Conservation (phyloP, 208 protist genomes). For the Trypanosoma avium region DNA sequence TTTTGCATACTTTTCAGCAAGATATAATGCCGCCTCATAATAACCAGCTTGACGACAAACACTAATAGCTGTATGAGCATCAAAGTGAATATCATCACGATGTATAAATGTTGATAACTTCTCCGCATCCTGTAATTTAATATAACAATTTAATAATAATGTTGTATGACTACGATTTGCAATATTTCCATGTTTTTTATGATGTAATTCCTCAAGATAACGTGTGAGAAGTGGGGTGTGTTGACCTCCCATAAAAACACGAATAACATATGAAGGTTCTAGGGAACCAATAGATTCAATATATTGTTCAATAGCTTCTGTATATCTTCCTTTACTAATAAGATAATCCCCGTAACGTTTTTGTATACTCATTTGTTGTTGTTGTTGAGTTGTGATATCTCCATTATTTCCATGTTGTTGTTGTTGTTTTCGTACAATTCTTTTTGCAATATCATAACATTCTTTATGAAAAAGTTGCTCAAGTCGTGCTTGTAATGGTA, state of each 20-base stretch:
- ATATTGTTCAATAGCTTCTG: constrained; percentile 94
- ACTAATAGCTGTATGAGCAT: constrained; percentile 94
- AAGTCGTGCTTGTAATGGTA: constrained; percentile 92
- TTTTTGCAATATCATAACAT: constrained; percentile 92
- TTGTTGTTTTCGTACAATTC: constrained; percentile 72
- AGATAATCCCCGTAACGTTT: constrained; percentile 94
- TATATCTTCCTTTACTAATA: constrained; percentile 73
- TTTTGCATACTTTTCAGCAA: constrained; percentile 80
- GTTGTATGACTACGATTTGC: constrained; percentile 96
- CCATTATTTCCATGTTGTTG: no score
- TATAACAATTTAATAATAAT: constrained; percentile 97
- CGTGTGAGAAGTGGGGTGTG: constrained; percentile 92
- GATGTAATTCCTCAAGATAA: constrained; percentile 93
- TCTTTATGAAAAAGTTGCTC: constrained; percentile 96
- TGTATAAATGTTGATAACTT: constrained; percentile 93
- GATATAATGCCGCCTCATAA: constrained; percentile 82
- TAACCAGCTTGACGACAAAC: constrained; percentile 92
- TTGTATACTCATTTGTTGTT: constrained; percentile 91
- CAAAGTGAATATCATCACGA: constrained; percentile 86
- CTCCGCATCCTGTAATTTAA: constrained; percentile 91
- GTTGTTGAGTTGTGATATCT: no score
- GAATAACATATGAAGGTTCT: constrained; percentile 97
- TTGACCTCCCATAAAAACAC: constrained; percentile 94
- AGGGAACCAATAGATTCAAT: constrained; percentile 92
- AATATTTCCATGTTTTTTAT: constrained; percentile 40